Conservation (phyloP, 495 filamentous ascomycete genomes). For the Penicillium argentinense region DNA sequence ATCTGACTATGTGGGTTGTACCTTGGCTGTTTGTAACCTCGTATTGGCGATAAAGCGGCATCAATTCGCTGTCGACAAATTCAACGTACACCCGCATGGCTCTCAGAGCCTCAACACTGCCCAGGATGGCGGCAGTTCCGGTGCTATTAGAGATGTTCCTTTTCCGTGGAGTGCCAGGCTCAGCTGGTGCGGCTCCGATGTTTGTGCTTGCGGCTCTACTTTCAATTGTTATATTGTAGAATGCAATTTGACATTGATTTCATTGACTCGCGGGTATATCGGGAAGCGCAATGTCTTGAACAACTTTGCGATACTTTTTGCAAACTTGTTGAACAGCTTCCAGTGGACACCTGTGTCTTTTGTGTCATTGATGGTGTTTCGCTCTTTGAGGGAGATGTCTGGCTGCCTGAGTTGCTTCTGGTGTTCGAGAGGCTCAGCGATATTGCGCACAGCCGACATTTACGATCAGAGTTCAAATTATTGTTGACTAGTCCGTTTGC, state of each 20-base stretch:
- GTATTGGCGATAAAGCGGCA: conserved; percentile 1
- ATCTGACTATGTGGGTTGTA: not conserved
- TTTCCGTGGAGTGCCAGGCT: not conserved
- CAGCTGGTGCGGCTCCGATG: no score
- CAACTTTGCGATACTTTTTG: conserved; percentile 1
- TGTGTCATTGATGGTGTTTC: no score
- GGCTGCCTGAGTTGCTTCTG: not conserved
- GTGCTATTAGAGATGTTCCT: not conserved
- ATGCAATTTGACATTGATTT: no score
- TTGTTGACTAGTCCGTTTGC: not conserved
- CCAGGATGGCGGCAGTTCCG: not conserved
- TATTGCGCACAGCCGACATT: not conserved
- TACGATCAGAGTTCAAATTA: not conserved
- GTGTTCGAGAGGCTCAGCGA: not conserved
- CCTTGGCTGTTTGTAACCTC: not conserved
- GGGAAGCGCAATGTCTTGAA: not conserved
- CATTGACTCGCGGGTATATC: not conserved
- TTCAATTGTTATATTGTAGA: no score
- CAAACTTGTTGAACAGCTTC: conserved; percentile 2
- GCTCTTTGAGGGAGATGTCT: no score
- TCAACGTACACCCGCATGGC: conserved; percentile 4
- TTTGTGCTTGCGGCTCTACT: no score
- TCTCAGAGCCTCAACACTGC: not conserved
- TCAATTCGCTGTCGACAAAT: not conserved
- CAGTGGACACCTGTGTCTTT: not conserved